Evolutionary conservation across 345 rosid genomes (phyloP), one percentile per base, ranked within the genome.

Genomic region (Brassica juncea): DNA sequence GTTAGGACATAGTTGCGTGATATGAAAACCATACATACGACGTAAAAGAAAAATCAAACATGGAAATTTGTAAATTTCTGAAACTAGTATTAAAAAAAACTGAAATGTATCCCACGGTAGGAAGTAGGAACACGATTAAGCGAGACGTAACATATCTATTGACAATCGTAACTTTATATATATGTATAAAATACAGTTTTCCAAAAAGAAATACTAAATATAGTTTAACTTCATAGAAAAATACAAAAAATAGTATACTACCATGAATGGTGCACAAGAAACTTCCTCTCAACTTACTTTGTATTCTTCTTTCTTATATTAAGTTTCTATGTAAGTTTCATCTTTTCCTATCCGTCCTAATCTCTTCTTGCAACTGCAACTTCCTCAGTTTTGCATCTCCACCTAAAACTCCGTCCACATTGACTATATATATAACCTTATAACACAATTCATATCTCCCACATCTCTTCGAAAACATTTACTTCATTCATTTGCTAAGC

Each of bases 311-410:
- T 52, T 65, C 14, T 42, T 7, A 72, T 25, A 52, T 25, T 6
- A 66, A 49, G 65, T 61, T 58, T 74, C 2, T 73, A 52, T 49
- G 82, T 79, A 60, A 80, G 75, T 80, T 80, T 68, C 66, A 19
- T 7, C n/a, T 73, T 58, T 66, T 61, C 15, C 30, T 66, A 44
- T 66, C 77, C 16, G 57, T 55, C 68, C 39, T 65, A 28, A 27
- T 31, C 59, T 66, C 44, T 86, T 77, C 66, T 44, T 63, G 6
- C 72, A 54, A 75, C 27, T 55, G 77, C 71, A 75, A 19, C 77
- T 75, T 67, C 84, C 85, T 68, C 72, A 9, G 63, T 70, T 75
- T 75, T 80, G 79, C 83, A 62, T 80, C 72, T 70, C 66, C 49
- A 73, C 65, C 47, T 35, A 68, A 32, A 80, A 14, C 9, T 73